Evolutionary conservation across 2,329 filamentous ascomycete genomes (phyloP).

Genomic region (Botrytis medusae): DNA sequence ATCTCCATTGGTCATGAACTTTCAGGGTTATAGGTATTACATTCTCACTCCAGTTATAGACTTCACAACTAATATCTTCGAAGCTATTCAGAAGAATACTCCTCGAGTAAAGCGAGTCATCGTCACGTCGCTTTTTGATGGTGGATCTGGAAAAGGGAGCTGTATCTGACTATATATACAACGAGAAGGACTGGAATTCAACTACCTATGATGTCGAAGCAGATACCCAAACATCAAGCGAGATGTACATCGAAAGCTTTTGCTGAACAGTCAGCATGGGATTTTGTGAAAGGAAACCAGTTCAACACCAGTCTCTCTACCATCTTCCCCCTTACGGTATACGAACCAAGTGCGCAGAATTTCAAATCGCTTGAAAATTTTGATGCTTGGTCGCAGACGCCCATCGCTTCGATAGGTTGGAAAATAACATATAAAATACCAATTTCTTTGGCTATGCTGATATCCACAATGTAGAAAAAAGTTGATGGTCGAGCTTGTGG

Average conservation of each 20-base stretch:
- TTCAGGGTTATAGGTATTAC: slow-evolving; percentile 40
- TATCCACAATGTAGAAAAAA: slow-evolving; percentile 59
- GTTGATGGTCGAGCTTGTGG: slow-evolving; percentile 50
- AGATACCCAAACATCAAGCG: slow-evolving; percentile 20
- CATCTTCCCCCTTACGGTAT: slow-evolving; percentile 60
- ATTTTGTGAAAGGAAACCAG: slow-evolving; percentile 52
- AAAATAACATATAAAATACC: slow-evolving; percentile 56
- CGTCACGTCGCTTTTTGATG: slow-evolving; percentile 62
- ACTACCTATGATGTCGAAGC: slow-evolving; percentile 48
- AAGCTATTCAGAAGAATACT: slow-evolving; percentile 45
- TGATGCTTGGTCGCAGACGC: slow-evolving; percentile 73
- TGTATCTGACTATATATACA: slow-evolving; percentile 49
- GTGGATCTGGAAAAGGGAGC: slow-evolving; percentile 53
- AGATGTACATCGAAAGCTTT: slow-evolving; percentile 54
- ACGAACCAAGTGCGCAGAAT: slow-evolving; percentile 61
- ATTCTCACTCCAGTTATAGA: slow-evolving; percentile 55
- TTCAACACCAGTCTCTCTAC: slow-evolving; percentile 59
- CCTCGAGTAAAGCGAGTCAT: slow-evolving; percentile 42
- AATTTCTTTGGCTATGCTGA: slow-evolving; percentile 52
- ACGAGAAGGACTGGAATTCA: slow-evolving; percentile 55
- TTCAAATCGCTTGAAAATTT: slow-evolving; percentile 59
- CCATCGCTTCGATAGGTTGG: slow-evolving; percentile 58
- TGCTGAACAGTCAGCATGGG: slow-evolving; percentile 64
- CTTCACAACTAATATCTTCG: slow-evolving; percentile 50
- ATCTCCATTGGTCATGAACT: slow-evolving; percentile 48